These are phyloP conservation scores for Haplosporangium sp. DNA, from an alignment of 371 early-diverging fungal species.

Conservation along the genomic window DNA sequence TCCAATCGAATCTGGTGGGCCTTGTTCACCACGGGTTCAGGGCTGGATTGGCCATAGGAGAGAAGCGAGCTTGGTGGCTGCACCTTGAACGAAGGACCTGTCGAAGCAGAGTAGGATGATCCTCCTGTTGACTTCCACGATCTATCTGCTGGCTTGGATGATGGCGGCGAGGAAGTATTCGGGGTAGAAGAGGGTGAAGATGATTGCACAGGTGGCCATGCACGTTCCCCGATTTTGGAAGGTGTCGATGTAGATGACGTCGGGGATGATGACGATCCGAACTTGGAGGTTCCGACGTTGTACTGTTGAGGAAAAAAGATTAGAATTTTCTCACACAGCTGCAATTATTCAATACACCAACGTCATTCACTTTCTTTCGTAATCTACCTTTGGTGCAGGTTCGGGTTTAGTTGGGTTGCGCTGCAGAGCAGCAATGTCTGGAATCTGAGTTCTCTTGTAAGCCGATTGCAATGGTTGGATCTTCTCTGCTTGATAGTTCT, in stretches of 20 bases:
- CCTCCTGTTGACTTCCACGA: slow-evolving; percentile 34
- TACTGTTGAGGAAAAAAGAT: slow-evolving; percentile 6
- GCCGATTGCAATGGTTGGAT: slow-evolving; percentile 61
- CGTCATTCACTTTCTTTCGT: background rate
- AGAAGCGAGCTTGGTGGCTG: slow-evolving; percentile 32
- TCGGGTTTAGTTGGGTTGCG: slow-evolving; percentile 67
- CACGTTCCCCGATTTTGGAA: slow-evolving; percentile 21
- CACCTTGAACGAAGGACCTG: slow-evolving; percentile 25
- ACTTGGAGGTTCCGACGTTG: slow-evolving; percentile 16
- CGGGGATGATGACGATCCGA: slow-evolving; percentile 3
- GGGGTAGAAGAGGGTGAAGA: slow-evolving; percentile 17
- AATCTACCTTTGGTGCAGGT: slow-evolving; percentile 59
- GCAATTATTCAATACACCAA: too few species aligned
- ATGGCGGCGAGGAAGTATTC: slow-evolving; percentile 13
- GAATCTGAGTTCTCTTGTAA: slow-evolving; percentile 72
- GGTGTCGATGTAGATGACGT: slow-evolving; percentile 6
- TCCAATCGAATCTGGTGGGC: slow-evolving; percentile 51
- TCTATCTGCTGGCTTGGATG: slow-evolving; percentile 20
- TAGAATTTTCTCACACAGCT: background rate
- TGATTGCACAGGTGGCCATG: slow-evolving; percentile 34
- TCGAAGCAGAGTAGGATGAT: slow-evolving; percentile 35
- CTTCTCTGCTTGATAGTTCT: slow-evolving; percentile 58
- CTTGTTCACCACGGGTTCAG: slow-evolving; percentile 48
- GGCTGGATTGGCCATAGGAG: slow-evolving; percentile 16
- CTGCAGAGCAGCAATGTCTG: slow-evolving; percentile 73